These are phyloP conservation scores for Citrullus mucosospermus DNA, from an alignment of 306 rosid species.

Conservation along the genomic window DNA sequence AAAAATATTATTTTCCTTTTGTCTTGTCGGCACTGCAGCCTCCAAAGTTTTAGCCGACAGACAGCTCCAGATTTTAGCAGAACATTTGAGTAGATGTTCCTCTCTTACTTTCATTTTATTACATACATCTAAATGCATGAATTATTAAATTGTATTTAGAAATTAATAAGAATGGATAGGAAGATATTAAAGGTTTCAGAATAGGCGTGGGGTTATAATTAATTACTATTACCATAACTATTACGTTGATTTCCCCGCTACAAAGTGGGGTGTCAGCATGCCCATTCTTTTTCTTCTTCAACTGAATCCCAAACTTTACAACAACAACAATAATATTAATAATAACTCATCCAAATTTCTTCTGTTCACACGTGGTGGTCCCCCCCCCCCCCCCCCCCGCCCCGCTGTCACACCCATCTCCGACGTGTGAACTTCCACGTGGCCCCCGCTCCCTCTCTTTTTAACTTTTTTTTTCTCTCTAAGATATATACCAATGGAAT, in stretches of 20 bases:
- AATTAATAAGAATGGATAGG: no score
- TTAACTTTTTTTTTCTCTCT: background rate
- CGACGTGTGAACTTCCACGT: background rate
- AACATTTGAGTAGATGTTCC: background rate
- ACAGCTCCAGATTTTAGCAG: background rate
- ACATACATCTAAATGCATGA: no score
- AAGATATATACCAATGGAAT: no score
- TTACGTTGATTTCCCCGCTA: background rate
- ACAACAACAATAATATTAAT: background rate
- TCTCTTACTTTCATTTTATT: background rate
- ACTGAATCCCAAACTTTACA: background rate
- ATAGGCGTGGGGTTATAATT: background rate
- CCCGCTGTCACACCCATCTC: background rate
- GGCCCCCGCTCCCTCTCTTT: background rate
- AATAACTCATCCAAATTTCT: background rate
- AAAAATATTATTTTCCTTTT: no score
- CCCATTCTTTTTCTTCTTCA: background rate
- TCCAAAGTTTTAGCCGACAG: background rate
- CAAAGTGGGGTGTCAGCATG: background rate
- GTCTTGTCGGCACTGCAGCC: background rate
- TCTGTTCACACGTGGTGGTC: background rate
- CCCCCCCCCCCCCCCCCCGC: no score
- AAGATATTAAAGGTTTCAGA: no score
- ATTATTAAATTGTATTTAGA: no score
- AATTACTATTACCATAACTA: background rate